Evolutionary conservation across 1,139 yeast genomes (phyloP).

Genomic region (Nematodospora anomalae): DNA sequence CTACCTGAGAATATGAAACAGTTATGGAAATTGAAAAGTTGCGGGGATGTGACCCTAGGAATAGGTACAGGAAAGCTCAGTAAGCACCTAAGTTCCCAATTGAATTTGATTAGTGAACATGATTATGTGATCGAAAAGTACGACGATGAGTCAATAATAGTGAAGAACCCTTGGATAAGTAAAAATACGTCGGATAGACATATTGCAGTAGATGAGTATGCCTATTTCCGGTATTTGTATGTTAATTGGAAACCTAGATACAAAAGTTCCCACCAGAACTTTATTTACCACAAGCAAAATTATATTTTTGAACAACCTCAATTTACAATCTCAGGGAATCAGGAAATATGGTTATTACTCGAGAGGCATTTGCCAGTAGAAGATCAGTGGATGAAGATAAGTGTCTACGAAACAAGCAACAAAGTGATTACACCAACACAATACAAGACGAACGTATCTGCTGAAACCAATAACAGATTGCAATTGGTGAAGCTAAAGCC

Average conservation of each 20-base stretch:
- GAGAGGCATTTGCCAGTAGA: constrained; percentile 35
- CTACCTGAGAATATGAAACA: constrained; percentile 23
- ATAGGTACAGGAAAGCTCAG: constrained; percentile 65
- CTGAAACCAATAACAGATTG: constrained; percentile 32
- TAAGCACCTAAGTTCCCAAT: constrained; percentile 31
- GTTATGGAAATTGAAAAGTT: constrained; percentile 34
- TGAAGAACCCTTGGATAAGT: constrained; percentile 37
- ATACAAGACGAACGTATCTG: constrained; percentile 24
- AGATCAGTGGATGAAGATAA: constrained; percentile 26
- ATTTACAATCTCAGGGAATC: constrained; percentile 30
- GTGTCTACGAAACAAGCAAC: constrained; percentile 29
- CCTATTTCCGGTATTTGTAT: constrained; percentile 58
- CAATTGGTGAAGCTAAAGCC: constrained; percentile 24
- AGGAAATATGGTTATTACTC: constrained; percentile 52
- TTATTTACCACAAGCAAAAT: constrained; percentile 27
- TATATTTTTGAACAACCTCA: constrained; percentile 48
- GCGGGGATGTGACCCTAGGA: constrained; percentile 51
- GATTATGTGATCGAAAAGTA: constrained; percentile 55
- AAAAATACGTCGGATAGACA: constrained; percentile 25
- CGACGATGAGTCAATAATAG: constrained; percentile 10
- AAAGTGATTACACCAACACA: constrained; percentile 30
- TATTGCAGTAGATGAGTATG: constrained; percentile 28
- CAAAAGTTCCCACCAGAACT: constrained; percentile 28
- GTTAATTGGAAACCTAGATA: constrained; percentile 63
- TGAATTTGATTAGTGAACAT: constrained; percentile 57